Evolutionary conservation across 805 yeast genomes (phyloP), one percentile per base, ranked within the genome.

Genomic region (Wickerhamiella qilinensis): DNA sequence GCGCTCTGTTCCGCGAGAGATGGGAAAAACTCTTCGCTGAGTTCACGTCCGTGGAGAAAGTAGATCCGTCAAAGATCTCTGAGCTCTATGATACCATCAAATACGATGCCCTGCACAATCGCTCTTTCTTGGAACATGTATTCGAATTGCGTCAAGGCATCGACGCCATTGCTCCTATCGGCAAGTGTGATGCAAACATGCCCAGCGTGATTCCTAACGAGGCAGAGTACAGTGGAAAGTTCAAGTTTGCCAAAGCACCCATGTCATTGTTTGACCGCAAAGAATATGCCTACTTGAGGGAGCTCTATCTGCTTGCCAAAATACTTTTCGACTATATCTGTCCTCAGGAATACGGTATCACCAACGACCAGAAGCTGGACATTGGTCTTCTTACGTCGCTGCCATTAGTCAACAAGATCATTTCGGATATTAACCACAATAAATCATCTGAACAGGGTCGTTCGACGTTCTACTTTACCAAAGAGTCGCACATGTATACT

Each of bases 61-160:
- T 91, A 2, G 97, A 91, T 58, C 99, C 99, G 9, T 78, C 95
- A 2, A 91, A 88, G 62, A 88, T 91, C 43, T 80, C 94, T 35
- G 99, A 91, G 62, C 68, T 91, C 42, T 91, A 91, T 55, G 99
- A 91, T 59, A 88, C 99, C 1, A 88, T 91, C 95, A 91, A 91
- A 59, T 91, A 82, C 56, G 99, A 91, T 61, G 98, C 97, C 6
- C 67, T 91, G 39, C 99, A 91, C 58, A 91, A 91, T 57, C 69
- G 98, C 40, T 80, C 79, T 25, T 91, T 91, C 54, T 63, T 91
- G 56, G 83, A 80, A 54, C 74, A 74, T 46, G 77, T 88, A 4
- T 91, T 91, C 55, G 68, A 77, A 35, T 42, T 44, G 22, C 54
- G 53, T 19, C 27, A 33, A 11, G 44, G 41, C n/a, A 35, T 33